Evolutionary conservation across 352 stramenopile genomes (phyloP).

Genomic region (Phytophthora quininea): DNA sequence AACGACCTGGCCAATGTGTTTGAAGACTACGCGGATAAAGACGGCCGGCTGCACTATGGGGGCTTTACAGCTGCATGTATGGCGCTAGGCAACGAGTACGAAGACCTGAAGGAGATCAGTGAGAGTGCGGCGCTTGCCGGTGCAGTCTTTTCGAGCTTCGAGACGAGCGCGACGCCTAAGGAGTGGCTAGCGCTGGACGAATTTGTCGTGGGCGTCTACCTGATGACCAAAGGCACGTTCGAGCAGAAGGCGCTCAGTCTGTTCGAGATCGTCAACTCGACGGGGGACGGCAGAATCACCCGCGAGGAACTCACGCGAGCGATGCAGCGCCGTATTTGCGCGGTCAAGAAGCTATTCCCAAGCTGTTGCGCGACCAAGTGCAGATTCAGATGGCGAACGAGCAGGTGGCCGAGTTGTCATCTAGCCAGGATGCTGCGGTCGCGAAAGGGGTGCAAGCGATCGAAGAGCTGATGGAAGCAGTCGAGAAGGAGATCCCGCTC

Average conservation of each 20-base stretch:
- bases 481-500: slow-evolving; percentile 83
- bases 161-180: slow-evolving; percentile 55
- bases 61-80: slow-evolving; percentile 70
- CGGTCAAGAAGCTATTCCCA: slow-evolving; percentile 82
- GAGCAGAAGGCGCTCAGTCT: slow-evolving; percentile 82
- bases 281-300: slow-evolving; percentile 73
- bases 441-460: slow-evolving; percentile 60
- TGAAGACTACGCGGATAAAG: slow-evolving; percentile 50
- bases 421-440: slow-evolving; percentile 55
- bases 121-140: slow-evolving; percentile 68
- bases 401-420: slow-evolving; percentile 41
- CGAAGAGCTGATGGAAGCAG: slow-evolving; percentile 74
- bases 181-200: slow-evolving; percentile 81
- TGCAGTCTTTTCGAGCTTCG: slow-evolving; percentile 80
- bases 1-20: slow-evolving; percentile 59
- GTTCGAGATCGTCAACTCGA: slow-evolving; percentile 77
- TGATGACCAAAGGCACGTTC: slow-evolving; percentile 82
- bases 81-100: slow-evolving; percentile 60
- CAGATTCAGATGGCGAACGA: slow-evolving; percentile 63
- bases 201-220: slow-evolving; percentile 81
- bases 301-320: slow-evolving; percentile 74
- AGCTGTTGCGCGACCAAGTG: slow-evolving; percentile 74
- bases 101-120: slow-evolving; percentile 65
- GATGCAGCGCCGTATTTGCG: slow-evolving; percentile 73
- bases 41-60: slow-evolving; percentile 63